A percentile compares a stretch with the other conserved stretches of the same genome.
These are phyloP conservation scores for Achaetomiella virescens DNA, from an alignment of 495 filamentous ascomycete species.

Conservation along the genomic window DNA sequence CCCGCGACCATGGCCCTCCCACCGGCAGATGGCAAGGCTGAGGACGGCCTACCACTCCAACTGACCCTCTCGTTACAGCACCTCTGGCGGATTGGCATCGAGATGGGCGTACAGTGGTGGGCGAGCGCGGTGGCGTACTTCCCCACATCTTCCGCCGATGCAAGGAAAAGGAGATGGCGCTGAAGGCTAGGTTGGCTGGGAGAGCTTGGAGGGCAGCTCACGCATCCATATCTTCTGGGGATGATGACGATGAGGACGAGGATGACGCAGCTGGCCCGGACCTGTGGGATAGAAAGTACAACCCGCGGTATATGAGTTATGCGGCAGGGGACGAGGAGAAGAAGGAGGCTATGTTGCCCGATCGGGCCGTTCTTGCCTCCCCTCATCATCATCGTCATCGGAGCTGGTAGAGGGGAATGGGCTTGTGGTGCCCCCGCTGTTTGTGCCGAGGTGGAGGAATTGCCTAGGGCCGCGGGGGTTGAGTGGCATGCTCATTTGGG, in stretches of 20 bases:
- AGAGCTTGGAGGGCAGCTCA: constrained; percentile 36
- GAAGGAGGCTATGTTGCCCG: constrained; percentile 3
- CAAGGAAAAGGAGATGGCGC: not conserved
- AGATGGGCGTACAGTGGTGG: constrained; percentile 69
- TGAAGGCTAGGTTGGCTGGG: constrained; percentile 16
- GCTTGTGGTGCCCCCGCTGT: constrained; percentile 51
- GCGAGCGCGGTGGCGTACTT: constrained; percentile 68
- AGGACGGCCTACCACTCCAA: constrained; percentile 19
- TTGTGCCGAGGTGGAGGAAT: constrained; percentile 55
- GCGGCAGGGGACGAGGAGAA: constrained; percentile 9
- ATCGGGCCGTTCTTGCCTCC: not conserved
- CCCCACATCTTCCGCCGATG: constrained; percentile 11
- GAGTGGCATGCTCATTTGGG: constrained; percentile 34
- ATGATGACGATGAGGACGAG: constrained; percentile 25
- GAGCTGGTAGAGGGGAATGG: not conserved
- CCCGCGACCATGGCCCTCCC: constrained; percentile 71
- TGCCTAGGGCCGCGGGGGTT: constrained; percentile 25
- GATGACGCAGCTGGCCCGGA: constrained; percentile 52
- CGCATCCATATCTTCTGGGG: constrained; percentile 16
- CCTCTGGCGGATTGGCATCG: constrained; percentile 74
- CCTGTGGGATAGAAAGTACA: constrained; percentile 65
- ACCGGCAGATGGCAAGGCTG: not conserved
- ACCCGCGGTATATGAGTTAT: constrained; percentile 34
- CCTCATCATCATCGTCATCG: not conserved
- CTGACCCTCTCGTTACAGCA: constrained; percentile 71